phyloP scores from a whole-genome alignment of 257 asterid genomes.

The Prunella vulgaris region DNA sequence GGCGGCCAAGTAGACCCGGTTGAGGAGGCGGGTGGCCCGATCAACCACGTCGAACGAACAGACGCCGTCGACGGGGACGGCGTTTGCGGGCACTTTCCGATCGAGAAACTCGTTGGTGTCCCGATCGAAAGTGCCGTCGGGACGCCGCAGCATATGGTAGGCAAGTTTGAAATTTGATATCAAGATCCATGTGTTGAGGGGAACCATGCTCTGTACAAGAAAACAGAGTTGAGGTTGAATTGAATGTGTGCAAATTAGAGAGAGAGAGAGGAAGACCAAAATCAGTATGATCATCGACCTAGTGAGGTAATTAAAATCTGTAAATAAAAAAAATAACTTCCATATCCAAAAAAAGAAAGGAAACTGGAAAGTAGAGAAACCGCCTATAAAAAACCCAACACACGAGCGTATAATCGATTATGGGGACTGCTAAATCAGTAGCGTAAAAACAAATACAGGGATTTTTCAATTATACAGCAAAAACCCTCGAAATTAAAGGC shows the following conservation, averaged over 20 bases:
- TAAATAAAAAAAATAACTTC: background rate
- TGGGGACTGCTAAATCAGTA: slow-evolving; percentile 30
- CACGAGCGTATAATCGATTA: slow-evolving; percentile 18
- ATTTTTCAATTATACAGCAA: slow-evolving; percentile 4
- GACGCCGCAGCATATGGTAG: slow-evolving; percentile 70
- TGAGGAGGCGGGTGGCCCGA: slow-evolving; percentile 57
- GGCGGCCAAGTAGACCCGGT: slow-evolving; percentile 54
- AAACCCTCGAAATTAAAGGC: slow-evolving; percentile 22
- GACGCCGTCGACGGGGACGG: slow-evolving; percentile 66
- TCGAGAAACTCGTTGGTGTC: slow-evolving; percentile 69
- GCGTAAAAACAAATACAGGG: slow-evolving; percentile 16
- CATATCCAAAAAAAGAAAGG: slow-evolving; percentile 23
- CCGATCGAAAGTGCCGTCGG: slow-evolving; percentile 88
- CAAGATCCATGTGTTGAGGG: slow-evolving; percentile 81
- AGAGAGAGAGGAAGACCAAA: background rate
- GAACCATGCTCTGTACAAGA: slow-evolving; percentile 63
- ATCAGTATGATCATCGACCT: background rate
- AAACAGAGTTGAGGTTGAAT: background rate
- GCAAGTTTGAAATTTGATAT: slow-evolving; percentile 84
- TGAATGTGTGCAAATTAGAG: no score
- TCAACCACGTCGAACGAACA: slow-evolving; percentile 72
- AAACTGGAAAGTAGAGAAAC: slow-evolving; percentile 24
- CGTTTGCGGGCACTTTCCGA: slow-evolving; percentile 70
- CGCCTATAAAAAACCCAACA: slow-evolving; percentile 31
- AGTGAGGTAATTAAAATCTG: background rate